Evolutionary conservation across 176 grass and related monocot species (phyloP), one percentile per base, ranked within the genome.

Genomic region (Thinopyrum elongatum): DNA sequence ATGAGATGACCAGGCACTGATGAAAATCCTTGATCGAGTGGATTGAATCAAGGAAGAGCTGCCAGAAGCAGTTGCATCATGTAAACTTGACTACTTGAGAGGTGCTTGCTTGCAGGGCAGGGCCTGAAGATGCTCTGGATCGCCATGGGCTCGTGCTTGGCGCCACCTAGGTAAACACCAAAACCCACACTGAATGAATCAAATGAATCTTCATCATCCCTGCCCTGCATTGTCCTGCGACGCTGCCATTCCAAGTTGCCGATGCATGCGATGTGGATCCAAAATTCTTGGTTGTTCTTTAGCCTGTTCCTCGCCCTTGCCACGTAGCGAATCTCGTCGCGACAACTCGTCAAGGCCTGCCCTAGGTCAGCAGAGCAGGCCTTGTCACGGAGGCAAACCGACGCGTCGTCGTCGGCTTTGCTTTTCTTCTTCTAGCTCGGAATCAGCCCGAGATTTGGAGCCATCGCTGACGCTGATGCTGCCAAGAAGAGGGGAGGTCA

Each of bases 301-400:
- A 85, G 90, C 85, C 86, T 84, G 81, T 49, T 81, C 22, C 36
- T 47, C 60, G 35, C 39, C 21, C 39, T 72, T 1, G 5, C 21
- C 30, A 23, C 35, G 14, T 74, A 73, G 74, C 22, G 75, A 39
- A 82, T 36, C 84, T 58, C 55, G 29, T 26, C 11, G 28, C 39
- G 63, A 91, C 90, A 91, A 35, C 70, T 77, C 80, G 86, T 85
- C 89, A 85, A 91, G 66, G 63, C 28, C 60, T 85, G 61, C 51
- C 63, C 47, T 85, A 9, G 55, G 55, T 21, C 55, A 58, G 55
- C 55, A 19, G 81, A 69, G 21, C 6, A 30, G 80, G 28, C 77
- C 67, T 77, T 81, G 82, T 77, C 89, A 77, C 30, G 53, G 51
- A 53, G 62, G 49, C 70, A 30, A 38, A 70, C 49, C n/a, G 51